Conservation (phyloP, 148 eudicot species). For the Rhododendron ovatum region DNA sequence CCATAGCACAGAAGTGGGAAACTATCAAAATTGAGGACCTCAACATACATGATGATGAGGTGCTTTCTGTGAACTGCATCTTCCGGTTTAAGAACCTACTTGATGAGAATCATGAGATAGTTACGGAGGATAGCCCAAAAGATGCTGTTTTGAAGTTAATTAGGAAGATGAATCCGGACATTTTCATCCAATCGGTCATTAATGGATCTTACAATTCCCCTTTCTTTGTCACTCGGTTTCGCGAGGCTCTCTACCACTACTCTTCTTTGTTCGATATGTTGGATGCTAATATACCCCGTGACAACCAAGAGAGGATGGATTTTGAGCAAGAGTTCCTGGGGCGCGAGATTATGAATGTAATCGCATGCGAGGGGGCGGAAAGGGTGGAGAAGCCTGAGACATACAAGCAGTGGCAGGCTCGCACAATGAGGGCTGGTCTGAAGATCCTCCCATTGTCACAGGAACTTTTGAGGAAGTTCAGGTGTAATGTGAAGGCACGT, state of each 20-base stretch:
- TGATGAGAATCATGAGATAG: constrained; percentile 26
- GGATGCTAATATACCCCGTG: constrained; percentile 33
- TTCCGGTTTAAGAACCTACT: constrained; percentile 29
- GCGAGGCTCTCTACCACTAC: constrained; percentile 42
- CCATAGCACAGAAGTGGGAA: constrained; percentile 47
- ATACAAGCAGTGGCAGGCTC: constrained; percentile 24
- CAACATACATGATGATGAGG: constrained; percentile 26
- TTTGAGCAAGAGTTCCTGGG: constrained; percentile 70
- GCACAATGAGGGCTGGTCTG: constrained; percentile 19
- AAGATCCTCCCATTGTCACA: constrained; percentile 15
- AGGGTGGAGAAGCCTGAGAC: constrained; percentile 35
- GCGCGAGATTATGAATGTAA: constrained; percentile 64
- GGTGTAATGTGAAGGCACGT: constrained; percentile 15
- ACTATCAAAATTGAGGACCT: constrained; percentile 32
- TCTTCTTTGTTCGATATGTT: constrained; percentile 41
- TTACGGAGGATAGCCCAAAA: constrained; percentile 32
- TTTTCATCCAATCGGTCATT: constrained; percentile 25
- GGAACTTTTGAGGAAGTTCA: constrained; percentile 19
- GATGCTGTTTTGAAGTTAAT: constrained; percentile 37
- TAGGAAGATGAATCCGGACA: constrained; percentile 20
- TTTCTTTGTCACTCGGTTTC: constrained; percentile 43
- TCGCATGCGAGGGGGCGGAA: constrained; percentile 76
- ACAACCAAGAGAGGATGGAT: constrained; percentile 48
- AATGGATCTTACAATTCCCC: constrained; percentile 39
- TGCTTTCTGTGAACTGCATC: constrained; percentile 32